Evolutionary conservation across 1,139 yeast genomes (phyloP), one percentile per base, ranked within the genome.

Genomic region (Kodamaea alishanica): DNA sequence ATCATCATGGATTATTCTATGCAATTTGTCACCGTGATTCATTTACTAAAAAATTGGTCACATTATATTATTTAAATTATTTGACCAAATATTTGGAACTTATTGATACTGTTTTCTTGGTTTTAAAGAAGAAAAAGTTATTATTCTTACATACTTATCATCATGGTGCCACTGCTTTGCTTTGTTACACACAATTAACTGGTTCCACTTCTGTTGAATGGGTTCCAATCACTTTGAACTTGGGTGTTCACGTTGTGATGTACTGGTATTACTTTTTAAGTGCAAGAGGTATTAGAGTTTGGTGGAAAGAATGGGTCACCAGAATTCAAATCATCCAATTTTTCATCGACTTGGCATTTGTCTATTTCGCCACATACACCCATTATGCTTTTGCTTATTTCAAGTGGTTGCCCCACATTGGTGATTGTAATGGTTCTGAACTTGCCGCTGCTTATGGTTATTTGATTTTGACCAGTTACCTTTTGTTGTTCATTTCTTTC

Each of bases 251-350:
- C 60, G 96, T 92, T 37, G 83, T 92, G 51, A 92, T 92, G 98
- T 92, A 92, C 79, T 92, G 90, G 86, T 92, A 92, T 77, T 92
- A 92, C 75, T 90, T 89, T 77, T 74, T 92, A 56, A 77, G 92
- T 51, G 88, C 97, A 11, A 79, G 96, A 63, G 96, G 96, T 45
- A 86, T 90, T 60, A 82, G 92, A 55, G 97, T 92, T 43, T 90
- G 97, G 97, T 92, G 98, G 98, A 92, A 92, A 70, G 96, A 90
- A 70, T 92, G 97, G 97, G 97, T 92, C 53, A 92, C 98, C 38
- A 79, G 96, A 52, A 82, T 87, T 76, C 98, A 92, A 73, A 92
- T 92, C 67, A 77, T 86, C 55, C 98, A 92, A 70, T 92, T 92
- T 58, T 72, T 92, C 56, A 75, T 92, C 56, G 98, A 92, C 64